Percentiles rank a stretch among this genome's conserved stretches.
Evolutionary conservation across 2,329 filamentous ascomycete genomes (phyloP).

Genomic region (Venturia carpophila): DNA sequence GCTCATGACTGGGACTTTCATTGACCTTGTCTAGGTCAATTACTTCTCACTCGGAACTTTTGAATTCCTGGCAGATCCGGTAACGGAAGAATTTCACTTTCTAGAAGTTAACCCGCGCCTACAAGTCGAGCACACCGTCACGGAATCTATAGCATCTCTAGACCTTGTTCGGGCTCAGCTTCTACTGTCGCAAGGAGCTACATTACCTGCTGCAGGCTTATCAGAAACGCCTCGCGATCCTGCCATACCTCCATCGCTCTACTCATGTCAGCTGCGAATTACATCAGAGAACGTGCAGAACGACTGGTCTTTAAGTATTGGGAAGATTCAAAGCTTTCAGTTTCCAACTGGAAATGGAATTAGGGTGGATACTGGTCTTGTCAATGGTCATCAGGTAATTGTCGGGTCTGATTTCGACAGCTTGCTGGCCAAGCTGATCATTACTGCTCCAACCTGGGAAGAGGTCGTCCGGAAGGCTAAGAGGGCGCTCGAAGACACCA

Average conservation of each 20-base stretch:
- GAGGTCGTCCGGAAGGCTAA: constrained; percentile 46
- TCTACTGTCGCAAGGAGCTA: constrained; percentile 44
- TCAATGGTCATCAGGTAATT: constrained; percentile 35
- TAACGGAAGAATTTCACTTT: constrained; percentile 46
- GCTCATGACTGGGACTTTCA: not conserved
- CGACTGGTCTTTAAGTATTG: constrained; percentile 51
- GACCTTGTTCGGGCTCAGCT: constrained; percentile 52
- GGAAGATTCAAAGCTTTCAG: constrained; percentile 47
- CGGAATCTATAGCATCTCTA: constrained; percentile 46
- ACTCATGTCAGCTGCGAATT: constrained; percentile 50
- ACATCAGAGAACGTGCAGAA: constrained; percentile 49
- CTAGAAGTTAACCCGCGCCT: constrained; percentile 54
- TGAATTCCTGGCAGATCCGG: constrained; percentile 52
- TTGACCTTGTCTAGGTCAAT: constrained; percentile 33
- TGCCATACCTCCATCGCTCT: constrained; percentile 31
- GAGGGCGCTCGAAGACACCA: constrained; percentile 48
- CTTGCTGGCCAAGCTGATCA: constrained; percentile 51
- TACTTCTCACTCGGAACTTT: constrained; percentile 57
- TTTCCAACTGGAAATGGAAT: constrained; percentile 52
- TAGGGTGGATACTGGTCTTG: constrained; percentile 49
- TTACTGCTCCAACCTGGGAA: constrained; percentile 48
- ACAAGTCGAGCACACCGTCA: constrained; percentile 56
- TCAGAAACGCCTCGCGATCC: constrained; percentile 28
- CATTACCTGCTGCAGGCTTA: constrained; percentile 32
- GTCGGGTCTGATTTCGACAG: constrained; percentile 52